Percentiles rank a stretch among this genome's conserved stretches.
These are phyloP conservation scores for Nitzschia sp. DNA, from an alignment of 108 stramenopile genomes.

Conservation along the genomic window DNA sequence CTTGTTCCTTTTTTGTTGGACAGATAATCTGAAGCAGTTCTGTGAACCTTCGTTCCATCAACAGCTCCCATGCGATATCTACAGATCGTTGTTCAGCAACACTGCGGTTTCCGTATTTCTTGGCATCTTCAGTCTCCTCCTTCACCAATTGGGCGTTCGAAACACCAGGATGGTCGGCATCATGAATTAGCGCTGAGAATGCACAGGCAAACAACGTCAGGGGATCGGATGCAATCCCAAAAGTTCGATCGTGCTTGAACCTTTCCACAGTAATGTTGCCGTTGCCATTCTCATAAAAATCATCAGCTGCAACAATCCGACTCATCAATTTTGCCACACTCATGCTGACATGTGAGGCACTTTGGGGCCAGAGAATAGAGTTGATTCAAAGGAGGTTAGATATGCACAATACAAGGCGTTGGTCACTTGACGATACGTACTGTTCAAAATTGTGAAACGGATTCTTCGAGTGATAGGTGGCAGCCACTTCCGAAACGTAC, in stretches of 20 bases:
- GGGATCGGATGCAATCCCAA: conserved; percentile 25
- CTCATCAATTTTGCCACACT: conserved; percentile 11
- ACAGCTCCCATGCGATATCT: conserved; percentile 39
- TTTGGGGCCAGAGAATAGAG: conserved; percentile 7
- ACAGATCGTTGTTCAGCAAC: conserved; percentile 46
- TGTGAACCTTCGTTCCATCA: conserved; percentile 38
- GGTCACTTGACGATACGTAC: background rate
- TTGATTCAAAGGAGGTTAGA: background rate
- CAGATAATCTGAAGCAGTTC: conserved; percentile 34
- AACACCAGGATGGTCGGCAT: conserved; percentile 49
- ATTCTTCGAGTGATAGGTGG: conserved; percentile 8
- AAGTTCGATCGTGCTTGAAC: conserved; percentile 9
- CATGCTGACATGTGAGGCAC: conserved; percentile 16
- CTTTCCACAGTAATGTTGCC: conserved; percentile 2
- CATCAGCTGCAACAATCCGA: conserved; percentile 13
- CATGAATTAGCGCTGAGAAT: conserved; percentile 23
- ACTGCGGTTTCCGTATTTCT: conserved; percentile 31
- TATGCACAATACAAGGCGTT: background rate
- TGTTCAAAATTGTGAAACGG: conserved; percentile 19
- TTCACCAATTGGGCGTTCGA: conserved; percentile 47
- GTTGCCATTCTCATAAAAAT: conserved; percentile 1
- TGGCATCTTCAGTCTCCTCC: conserved; percentile 28
- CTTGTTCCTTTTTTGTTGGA: conserved; percentile 26
- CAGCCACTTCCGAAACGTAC: conserved; percentile 8
- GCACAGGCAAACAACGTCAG: conserved; percentile 18